Base-by-base conservation (phyloP, 2,329 filamentous ascomycete species). In the Corniculantispora saksenae region DNA sequence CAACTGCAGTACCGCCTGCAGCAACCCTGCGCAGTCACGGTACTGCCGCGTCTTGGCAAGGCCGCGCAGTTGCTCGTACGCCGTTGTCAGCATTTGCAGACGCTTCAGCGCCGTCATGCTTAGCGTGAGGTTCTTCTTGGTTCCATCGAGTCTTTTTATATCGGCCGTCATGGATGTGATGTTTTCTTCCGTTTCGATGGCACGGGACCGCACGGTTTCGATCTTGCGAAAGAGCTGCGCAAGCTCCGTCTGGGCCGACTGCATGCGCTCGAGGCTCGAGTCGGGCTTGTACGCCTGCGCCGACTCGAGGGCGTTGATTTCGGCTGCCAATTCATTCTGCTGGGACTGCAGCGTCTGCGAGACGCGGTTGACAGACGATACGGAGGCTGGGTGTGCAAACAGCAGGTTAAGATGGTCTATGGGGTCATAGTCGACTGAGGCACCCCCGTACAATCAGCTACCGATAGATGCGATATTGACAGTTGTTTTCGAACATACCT, bases 111-210 rank as follows among this genome's bases (percentile, higher is more conserved):
- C 94, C 51, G 95, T 99, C 95, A 99, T 99, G 69, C 93, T 97
- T 62, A 97, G 84, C 12, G 95, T 97, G 67, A 99, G 84, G 78
- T 99, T 99, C 77, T 91, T 91, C 83, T 99, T 99, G 45, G 95
- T 97, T 77, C 91, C 92, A 79, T 99, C 95, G 69, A 99, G 85
- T 70, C 94, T 89, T 82, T 99, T 99, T 77, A 99, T 99, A 74
- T 99, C 95, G 66, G 95, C 93, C 67, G 95, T 99, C 95, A 99
- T 99, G 70, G 93, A 93, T 55, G 94, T 97, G 75, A 99, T 99
- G 70, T 94, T 91, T 76, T 93, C 90, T 79, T 99, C 95, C 23
- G 95, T 98, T 82, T 94, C 89, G 71, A 96, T 87, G 45, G 95
- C 95, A 61, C 94, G 89, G 72, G 90, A 90, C 63, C 94, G 91